A percentile compares a stretch with the other conserved stretches of the same genome.
Evolutionary conservation across 208 protist species (phyloP).

Genomic region (Naegleria fowleri): DNA sequence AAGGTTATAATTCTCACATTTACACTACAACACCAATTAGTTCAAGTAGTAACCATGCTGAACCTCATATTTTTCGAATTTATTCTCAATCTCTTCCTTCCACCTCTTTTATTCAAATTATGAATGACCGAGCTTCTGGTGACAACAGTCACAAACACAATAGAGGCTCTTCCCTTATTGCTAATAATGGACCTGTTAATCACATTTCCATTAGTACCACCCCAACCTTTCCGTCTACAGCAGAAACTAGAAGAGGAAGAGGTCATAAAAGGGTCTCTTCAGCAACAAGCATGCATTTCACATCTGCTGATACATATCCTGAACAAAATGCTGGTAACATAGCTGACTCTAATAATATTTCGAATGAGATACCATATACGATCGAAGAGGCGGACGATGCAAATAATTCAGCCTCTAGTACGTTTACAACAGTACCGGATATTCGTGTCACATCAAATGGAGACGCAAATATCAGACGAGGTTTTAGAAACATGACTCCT

Average conservation of each 20-base stretch:
- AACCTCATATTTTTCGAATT: background rate
- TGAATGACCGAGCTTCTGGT: background rate
- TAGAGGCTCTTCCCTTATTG: background rate
- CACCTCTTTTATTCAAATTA: background rate
- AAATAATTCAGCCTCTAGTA: background rate
- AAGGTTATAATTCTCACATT: background rate
- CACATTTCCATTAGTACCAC: background rate
- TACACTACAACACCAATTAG: background rate
- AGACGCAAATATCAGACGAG: background rate
- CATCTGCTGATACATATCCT: background rate
- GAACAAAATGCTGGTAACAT: background rate
- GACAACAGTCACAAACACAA: background rate
- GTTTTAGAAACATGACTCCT: background rate
- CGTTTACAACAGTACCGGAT: too few relatives aligned
- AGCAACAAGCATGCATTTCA: background rate
- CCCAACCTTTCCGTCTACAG: background rate
- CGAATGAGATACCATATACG: background rate
- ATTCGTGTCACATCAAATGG: too few relatives aligned
- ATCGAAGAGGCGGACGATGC: background rate
- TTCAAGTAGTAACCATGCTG: background rate
- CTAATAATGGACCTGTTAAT: background rate
- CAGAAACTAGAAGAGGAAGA: background rate
- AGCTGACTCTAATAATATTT: background rate
- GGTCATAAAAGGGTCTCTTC: background rate
- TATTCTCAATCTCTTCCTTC: background rate